Base-by-base conservation (phyloP, 2,329 filamentous ascomycete species). In the Huntiella omanensis region DNA sequence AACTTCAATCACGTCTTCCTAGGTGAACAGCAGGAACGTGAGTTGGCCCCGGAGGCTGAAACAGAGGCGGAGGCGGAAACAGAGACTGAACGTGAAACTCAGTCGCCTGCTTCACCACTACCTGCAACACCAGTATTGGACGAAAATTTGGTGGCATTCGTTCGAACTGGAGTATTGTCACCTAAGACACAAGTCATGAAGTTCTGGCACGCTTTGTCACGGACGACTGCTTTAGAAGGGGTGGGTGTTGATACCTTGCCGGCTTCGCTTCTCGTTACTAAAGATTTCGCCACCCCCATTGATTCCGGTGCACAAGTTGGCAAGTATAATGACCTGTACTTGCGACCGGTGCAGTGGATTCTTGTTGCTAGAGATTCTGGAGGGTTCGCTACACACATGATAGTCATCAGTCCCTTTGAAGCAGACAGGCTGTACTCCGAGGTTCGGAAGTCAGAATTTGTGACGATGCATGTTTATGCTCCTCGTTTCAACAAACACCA, bases 11-110 rank as follows among this genome's bases (percentile, higher is more conserved):
- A 33, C 5, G 60, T 62, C 0, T 58, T 59, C 0, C 57, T 81
- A 0, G 60, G 71, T 2, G 76, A 83, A 53, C 79, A 84, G 48
- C 76, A 83, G 51, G 79, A 84, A 54, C 65, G 78, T 0, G 80
- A 83, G 51, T 60, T 84, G 0, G 64, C 73, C 0, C 75, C 74
- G 0, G 78, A 85, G 50, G 66, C 72, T 1, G 73, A 83, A 52
- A 28, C 22, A 28, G 22, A 28, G 22, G 7, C 5, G 5, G 22
- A 28, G 7, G 22, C 22, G 22, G 22, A 28, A 10, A 28, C 22
- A 3, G 22, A 28, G 22, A 59, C 68, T 19, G 73, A 83, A 53
- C 60, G 66, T 1, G 60, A 80, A 42, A 52, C 72, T 1, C 62
- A 80, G 51, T 62, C 60, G 1, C 70, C 74, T 0, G 53, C 56